phyloP scores from a whole-genome alignment of 331 rosid species.

The Dryas integrifolia region DNA sequence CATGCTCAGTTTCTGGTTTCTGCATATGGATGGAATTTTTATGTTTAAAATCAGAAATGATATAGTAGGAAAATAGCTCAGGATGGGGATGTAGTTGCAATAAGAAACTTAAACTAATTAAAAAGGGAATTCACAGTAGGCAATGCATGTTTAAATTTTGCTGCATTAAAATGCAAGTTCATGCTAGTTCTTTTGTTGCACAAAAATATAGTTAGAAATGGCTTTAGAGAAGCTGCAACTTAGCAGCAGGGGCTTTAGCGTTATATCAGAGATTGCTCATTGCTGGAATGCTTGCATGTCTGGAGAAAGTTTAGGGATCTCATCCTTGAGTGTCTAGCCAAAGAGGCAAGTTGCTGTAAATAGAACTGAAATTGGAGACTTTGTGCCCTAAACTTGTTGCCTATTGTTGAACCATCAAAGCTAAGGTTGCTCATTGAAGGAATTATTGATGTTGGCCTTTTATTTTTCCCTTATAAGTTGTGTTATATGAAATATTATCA shows the following conservation, averaged over 20 bases:
- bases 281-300: neutral
- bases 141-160: neutral
- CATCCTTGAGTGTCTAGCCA: neutral
- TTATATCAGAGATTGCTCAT: neutral
- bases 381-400: neutral
- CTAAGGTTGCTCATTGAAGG: neutral
- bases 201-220: neutral
- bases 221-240: neutral
- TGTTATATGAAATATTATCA: too few species aligned
- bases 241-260: too few species aligned
- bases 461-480: too few species aligned
- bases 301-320: neutral
- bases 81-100: neutral
- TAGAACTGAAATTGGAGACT: neutral
- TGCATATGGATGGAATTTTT: neutral
- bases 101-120: neutral
- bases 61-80: conserved; percentile 4
- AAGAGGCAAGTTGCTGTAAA: neutral
- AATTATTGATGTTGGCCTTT: neutral
- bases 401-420: neutral
- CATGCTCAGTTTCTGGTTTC: neutral
- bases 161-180: too few species aligned
- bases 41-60: neutral
- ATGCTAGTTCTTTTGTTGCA: neutral
- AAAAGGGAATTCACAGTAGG: neutral